Evolutionary conservation across 2,329 filamentous ascomycete species (phyloP).

Genomic region (Scytalidium lignicola): DNA sequence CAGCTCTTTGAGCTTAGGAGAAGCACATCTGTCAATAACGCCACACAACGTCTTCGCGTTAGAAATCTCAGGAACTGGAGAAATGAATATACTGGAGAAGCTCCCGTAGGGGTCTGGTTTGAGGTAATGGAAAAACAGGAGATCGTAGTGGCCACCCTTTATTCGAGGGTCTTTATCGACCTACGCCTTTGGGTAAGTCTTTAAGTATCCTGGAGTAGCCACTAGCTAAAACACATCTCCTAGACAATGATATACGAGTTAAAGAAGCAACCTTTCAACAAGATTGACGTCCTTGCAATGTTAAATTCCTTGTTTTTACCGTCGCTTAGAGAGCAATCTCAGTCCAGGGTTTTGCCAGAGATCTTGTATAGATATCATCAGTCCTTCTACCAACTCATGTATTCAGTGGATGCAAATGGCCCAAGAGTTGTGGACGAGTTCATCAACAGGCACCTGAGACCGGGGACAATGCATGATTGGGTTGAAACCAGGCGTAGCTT

Average conservation of each 20-base stretch:
- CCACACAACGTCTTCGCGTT: slow-evolving; percentile 16
- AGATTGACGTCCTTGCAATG: slow-evolving; percentile 20
- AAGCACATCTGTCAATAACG: slow-evolving; percentile 12
- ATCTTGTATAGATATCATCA: slow-evolving; percentile 15
- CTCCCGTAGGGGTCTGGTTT: slow-evolving; percentile 18
- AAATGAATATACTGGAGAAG: slow-evolving; percentile 11
- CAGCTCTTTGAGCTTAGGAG: slow-evolving; percentile 20
- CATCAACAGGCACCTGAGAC: slow-evolving; percentile 9
- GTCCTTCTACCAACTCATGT: slow-evolving; percentile 18
- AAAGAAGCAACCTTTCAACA: slow-evolving; percentile 12
- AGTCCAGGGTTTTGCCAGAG: slow-evolving; percentile 12
- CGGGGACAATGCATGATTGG: slow-evolving; percentile 16
- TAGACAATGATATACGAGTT: slow-evolving; percentile 23
- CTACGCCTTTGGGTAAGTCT: slow-evolving; percentile 23
- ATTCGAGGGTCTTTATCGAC: slow-evolving; percentile 18
- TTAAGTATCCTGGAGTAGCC: not conserved
- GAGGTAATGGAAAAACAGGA: slow-evolving; percentile 17
- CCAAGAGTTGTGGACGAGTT: slow-evolving; percentile 11
- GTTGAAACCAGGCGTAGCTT: slow-evolving; percentile 9
- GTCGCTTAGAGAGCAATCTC: slow-evolving; percentile 16
- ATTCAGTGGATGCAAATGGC: slow-evolving; percentile 12
- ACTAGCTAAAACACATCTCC: slow-evolving; percentile 1
- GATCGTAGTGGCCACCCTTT: slow-evolving; percentile 12
- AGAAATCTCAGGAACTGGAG: slow-evolving; percentile 16
- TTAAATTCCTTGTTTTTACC: slow-evolving; percentile 27